Evolutionary conservation across 208 protist genomes (phyloP).

Genomic region (Leishmania tarentolae): DNA sequence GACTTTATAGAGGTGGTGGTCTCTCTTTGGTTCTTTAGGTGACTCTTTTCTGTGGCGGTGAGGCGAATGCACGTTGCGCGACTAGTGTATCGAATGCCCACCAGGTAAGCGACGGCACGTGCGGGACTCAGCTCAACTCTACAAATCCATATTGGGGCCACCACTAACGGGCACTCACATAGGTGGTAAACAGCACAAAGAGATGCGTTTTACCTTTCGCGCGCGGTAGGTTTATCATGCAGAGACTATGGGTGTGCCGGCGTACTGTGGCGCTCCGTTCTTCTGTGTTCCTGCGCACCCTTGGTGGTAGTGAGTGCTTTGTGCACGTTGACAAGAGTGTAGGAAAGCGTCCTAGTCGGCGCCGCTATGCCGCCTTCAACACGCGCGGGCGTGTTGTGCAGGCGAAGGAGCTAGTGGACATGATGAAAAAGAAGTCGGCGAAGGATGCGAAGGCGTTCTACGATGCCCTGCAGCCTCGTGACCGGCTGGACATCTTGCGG

Average conservation of each 20-base stretch:
- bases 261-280: not conserved
- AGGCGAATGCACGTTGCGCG: no score
- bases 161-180: not conserved
- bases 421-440: constrained; percentile 44
- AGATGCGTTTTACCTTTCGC: not conserved
- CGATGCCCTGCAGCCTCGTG: constrained; percentile 56
- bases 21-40: no score
- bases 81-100: not conserved
- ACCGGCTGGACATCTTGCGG: constrained; percentile 71
- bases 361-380: constrained; percentile 66
- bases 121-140: not conserved
- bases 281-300: not conserved
- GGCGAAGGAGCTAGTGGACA: constrained; percentile 51
- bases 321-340: not conserved
- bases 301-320: constrained; percentile 3
- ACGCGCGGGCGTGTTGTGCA: constrained; percentile 53
- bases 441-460: constrained; percentile 41
- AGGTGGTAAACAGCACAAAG: not conserved
- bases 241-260: not conserved
- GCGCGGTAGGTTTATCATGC: not conserved
- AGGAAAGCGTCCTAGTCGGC: constrained; percentile 37
- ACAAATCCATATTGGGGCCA: not conserved
- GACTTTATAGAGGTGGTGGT: no score
- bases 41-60: not conserved
- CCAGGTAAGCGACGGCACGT: not conserved